Conservation (phyloP, 805 yeast species). For the Saccharomycopsis lassenensis region DNA sequence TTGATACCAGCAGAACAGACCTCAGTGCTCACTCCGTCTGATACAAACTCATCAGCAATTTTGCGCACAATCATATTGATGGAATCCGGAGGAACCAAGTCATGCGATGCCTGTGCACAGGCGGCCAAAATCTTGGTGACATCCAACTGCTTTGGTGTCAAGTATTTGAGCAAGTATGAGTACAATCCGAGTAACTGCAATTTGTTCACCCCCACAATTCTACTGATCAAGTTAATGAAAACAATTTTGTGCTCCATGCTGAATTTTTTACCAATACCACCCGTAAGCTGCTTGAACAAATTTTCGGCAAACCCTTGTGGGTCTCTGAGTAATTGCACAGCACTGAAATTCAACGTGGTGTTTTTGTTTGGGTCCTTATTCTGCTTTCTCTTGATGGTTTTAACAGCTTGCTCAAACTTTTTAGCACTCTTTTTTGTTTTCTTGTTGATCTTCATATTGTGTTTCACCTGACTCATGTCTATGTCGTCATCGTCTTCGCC, state of each 20-base stretch:
- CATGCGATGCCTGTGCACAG: slow-evolving; percentile 93
- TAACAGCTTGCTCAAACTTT: slow-evolving; percentile 66
- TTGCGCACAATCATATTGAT: slow-evolving; percentile 73
- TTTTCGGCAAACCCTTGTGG: slow-evolving; percentile 97
- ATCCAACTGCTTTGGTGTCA: slow-evolving; percentile 88
- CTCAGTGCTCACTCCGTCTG: slow-evolving; percentile 96
- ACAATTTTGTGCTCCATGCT: slow-evolving; percentile 82
- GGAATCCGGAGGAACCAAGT: slow-evolving; percentile 92
- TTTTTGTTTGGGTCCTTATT: slow-evolving; percentile 25
- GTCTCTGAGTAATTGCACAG: slow-evolving; percentile 86
- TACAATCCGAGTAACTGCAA: slow-evolving; percentile 82
- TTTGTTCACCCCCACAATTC: slow-evolving; percentile 91
- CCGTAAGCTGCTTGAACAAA: slow-evolving; percentile 60
- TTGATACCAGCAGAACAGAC: slow-evolving; percentile 98
- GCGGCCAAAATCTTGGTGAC: slow-evolving; percentile 98
- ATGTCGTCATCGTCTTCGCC: slow-evolving; percentile 61
- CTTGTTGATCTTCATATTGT: slow-evolving; percentile 74
- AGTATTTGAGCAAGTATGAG: slow-evolving; percentile 76
- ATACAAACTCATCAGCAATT: slow-evolving; percentile 93
- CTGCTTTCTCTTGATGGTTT: slow-evolving; percentile 52
- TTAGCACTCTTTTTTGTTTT: slow-evolving; percentile 71
- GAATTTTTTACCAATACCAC: slow-evolving; percentile 58
- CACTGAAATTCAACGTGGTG: slow-evolving; percentile 76
- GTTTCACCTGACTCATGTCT: slow-evolving; percentile 49
- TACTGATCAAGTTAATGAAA: slow-evolving; percentile 75